phyloP scores from a whole-genome alignment of 805 yeast species.

The Metschnikowia colocasiae region DNA sequence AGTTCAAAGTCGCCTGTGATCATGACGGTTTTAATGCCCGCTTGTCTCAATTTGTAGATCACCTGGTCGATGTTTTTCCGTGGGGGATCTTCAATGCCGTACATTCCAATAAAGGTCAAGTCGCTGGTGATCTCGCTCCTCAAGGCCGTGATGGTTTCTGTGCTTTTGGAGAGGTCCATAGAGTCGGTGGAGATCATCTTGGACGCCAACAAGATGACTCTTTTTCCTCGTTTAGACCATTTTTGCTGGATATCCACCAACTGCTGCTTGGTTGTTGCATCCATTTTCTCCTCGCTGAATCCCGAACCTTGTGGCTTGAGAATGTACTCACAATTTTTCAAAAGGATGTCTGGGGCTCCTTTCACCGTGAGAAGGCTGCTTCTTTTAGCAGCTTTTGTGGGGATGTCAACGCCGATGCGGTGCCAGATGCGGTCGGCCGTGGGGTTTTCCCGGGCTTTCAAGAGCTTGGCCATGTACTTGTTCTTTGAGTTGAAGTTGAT shows the following conservation, averaged over 20 bases:
- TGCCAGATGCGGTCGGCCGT: conserved; percentile 3
- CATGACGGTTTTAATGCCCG: conserved; percentile 42
- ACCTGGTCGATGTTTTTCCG: conserved; percentile 34
- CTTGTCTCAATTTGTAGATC: conserved; percentile 29
- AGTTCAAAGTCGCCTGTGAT: conserved; percentile 53
- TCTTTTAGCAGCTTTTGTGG: conserved; percentile 9
- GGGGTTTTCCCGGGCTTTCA: conserved; percentile 14
- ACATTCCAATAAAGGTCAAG: conserved; percentile 33
- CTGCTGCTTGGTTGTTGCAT: conserved; percentile 14
- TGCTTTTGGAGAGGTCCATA: conserved; percentile 11
- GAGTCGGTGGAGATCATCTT: conserved; percentile 19
- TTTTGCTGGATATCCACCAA: conserved; percentile 25
- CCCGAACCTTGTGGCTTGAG: conserved; percentile 7
- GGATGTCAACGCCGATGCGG: conserved; percentile 12
- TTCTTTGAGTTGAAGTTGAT: conserved; percentile 45
- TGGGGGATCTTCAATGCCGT: conserved; percentile 45
- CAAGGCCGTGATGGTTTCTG: conserved; percentile 14
- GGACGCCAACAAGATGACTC: conserved; percentile 30
- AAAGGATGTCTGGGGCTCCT: conserved; percentile 46
- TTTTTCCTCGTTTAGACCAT: conserved; percentile 38
- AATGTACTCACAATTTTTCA: conserved; percentile 26
- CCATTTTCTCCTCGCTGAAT: conserved; percentile 14
- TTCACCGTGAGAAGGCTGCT: conserved; percentile 30
- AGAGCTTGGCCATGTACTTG: conserved; percentile 41
- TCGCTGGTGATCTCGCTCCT: conserved; percentile 15